Evolutionary conservation across 1,139 yeast genomes (phyloP), one percentile per base, ranked within the genome.

Genomic region (Suhomyces ambrosiae): DNA sequence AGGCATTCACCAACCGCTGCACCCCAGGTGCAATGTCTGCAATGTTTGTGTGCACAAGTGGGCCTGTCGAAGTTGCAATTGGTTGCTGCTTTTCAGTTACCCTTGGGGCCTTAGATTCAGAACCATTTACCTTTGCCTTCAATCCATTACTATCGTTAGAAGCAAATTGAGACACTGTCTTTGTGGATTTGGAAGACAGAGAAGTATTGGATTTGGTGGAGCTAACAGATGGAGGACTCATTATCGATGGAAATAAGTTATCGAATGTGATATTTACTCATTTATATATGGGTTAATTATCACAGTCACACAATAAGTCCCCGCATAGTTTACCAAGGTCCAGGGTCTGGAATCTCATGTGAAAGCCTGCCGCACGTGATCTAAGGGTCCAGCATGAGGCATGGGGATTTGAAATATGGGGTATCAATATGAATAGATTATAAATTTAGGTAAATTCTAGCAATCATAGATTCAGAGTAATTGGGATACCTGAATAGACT

Each of bases 1-100:
- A 86, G 1, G 76, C 60, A 3, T 54, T 46, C 2, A 60, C 61
- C 13, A 83, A 61, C 12, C 56, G 53, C 2, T 61, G 47, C 21
- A 82, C 82, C 19, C 71, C 70, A 4, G 44, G 45, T 0, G 79
- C 73, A 42, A 86, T 82, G 16, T 71, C 76, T 0, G 56, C 65
- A 5, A 75, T 32, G 3, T 81, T 65, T 1, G 89, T 80, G 49
- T 71, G 73, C 19, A 45, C 34, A 4, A 43, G 33, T 2, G 37
- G 38, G 3, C 21, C 40, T 8, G 32, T 19, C 5, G 35, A 19
- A n/a, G 30, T 11, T 13, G 35, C 17, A 10, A 10, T 16, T 4
- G 21, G 8, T 18, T 5, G 21, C 8, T 18, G 7, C 21, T 6
- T 8, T 18, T 18, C 8, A 18, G 21, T 8, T 18, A 6, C 21